Percentiles rank a stretch among this genome's conserved stretches.
These are phyloP conservation scores for Phytophthora crassamura DNA, from an alignment of 352 stramenopile genomes.

Conservation along the genomic window DNA sequence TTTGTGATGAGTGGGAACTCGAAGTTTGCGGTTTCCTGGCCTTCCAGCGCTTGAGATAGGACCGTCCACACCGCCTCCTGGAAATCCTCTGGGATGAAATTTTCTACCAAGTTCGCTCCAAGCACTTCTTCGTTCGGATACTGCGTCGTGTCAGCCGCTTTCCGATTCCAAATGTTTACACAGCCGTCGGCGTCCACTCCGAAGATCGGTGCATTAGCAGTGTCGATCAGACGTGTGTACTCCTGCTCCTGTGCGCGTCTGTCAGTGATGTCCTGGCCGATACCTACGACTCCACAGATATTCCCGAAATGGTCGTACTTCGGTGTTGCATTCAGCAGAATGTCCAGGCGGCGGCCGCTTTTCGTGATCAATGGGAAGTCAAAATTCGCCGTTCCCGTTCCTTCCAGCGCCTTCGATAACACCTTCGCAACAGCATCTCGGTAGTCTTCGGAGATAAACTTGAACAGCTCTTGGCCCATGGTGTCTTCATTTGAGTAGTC, in stretches of 20 bases:
- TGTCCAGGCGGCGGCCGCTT: conserved; percentile 52
- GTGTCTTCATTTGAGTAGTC: conserved; percentile 88
- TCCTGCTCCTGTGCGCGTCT: conserved; percentile 75
- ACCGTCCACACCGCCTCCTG: conserved; percentile 55
- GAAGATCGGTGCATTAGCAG: conserved; percentile 86
- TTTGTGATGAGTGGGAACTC: conserved; percentile 71
- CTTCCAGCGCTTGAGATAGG: conserved; percentile 62
- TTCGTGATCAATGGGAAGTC: conserved; percentile 80
- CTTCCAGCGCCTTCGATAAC: conserved; percentile 59
- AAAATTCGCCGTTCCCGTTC: conserved; percentile 72
- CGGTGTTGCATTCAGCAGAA: conserved; percentile 67
- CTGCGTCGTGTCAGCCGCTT: conserved; percentile 81
- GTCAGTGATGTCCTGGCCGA: conserved; percentile 78
- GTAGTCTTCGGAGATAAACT: conserved; percentile 75
- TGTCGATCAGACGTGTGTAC: conserved; percentile 87
- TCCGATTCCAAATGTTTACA: conserved; percentile 88
- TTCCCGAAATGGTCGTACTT: conserved; percentile 66
- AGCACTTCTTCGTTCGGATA: conserved; percentile 75
- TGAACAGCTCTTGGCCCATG: conserved; percentile 65
- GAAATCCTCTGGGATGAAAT: conserved; percentile 78
- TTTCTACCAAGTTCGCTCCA: conserved; percentile 70
- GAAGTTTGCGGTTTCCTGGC: conserved; percentile 66
- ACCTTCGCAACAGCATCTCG: conserved; percentile 62
- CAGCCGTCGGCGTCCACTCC: conserved; percentile 69
- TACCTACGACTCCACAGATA: conserved; percentile 66